phyloP scores from a whole-genome alignment of 768 basidiomycete species.

The Tylopilus intermedius region DNA sequence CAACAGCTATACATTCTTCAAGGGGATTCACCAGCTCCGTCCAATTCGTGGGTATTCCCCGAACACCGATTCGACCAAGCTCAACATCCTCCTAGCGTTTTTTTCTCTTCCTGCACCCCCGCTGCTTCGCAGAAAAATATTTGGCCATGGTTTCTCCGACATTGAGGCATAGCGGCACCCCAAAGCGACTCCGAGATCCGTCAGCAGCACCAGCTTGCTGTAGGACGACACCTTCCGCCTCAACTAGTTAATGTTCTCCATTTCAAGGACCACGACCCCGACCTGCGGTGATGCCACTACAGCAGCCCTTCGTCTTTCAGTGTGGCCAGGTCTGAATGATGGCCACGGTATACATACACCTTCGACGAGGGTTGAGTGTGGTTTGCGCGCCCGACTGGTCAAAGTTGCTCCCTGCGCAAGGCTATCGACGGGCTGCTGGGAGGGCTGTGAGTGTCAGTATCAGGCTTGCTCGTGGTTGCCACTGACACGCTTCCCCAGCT shows the following conservation, averaged over 20 bases:
- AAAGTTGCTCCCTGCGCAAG: background rate
- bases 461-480: background rate
- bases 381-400: background rate
- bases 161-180: background rate
- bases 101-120: background rate
- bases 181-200: background rate
- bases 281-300: background rate
- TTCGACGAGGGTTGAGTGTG: background rate
- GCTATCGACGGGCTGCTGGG: background rate
- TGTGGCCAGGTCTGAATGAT: background rate
- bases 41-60: background rate
- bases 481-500: background rate
- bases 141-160: too few relatives aligned
- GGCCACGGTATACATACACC: background rate
- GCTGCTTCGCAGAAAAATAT: background rate
- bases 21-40: background rate
- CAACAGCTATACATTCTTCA: background rate
- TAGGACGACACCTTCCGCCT: background rate
- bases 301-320: background rate
- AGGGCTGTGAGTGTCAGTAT: background rate
- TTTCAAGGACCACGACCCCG: background rate
- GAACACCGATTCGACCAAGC: background rate
- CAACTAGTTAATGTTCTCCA: background rate
- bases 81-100: background rate
- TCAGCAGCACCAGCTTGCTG: background rate